Evolutionary conservation across 192 early-diverging fungal genomes (phyloP).

Genomic region (Dispira parvispora): DNA sequence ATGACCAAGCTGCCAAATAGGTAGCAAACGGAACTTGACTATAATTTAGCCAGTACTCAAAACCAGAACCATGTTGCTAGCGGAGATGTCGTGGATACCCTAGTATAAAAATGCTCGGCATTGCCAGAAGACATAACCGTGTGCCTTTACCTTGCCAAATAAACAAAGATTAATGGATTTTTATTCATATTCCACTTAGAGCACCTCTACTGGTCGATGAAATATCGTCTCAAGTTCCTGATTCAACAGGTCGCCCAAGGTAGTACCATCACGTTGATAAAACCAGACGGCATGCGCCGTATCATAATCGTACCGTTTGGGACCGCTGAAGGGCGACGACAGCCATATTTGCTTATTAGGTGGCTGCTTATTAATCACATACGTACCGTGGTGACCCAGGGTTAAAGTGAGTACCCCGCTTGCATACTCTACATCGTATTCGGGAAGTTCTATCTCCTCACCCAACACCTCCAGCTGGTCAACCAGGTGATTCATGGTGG

Average conservation of each 20-base stretch:
- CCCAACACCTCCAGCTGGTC: slow-evolving; percentile 60
- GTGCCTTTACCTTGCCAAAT: no score
- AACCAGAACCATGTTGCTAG: no score
- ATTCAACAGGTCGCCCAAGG: slow-evolving; percentile 47
- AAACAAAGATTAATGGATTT: no score
- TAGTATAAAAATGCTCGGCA: no score
- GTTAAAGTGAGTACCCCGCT: slow-evolving; percentile 79
- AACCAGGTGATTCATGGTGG: slow-evolving; percentile 44
- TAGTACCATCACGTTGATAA: slow-evolving; percentile 49
- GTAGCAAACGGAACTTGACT: no score
- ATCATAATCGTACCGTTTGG: slow-evolving; percentile 72
- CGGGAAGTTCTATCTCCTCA: slow-evolving; percentile 45
- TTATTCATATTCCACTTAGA: not conserved
- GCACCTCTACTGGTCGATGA: slow-evolving; percentile 24
- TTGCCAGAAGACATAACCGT: no score
- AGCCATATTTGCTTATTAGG: slow-evolving; percentile 98
- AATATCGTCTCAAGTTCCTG: slow-evolving; percentile 43
- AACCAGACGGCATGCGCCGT: slow-evolving; percentile 44
- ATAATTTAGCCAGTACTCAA: no score
- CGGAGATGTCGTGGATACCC: no score
- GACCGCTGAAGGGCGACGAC: slow-evolving; percentile 79
- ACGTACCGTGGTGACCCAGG: slow-evolving; percentile 63
- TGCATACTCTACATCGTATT: slow-evolving; percentile 67
- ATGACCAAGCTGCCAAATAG: no score
- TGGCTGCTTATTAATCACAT: slow-evolving; percentile 96